Conservation (phyloP, 2,329 filamentous ascomycete species). For the Colletotrichum tanaceti region DNA sequence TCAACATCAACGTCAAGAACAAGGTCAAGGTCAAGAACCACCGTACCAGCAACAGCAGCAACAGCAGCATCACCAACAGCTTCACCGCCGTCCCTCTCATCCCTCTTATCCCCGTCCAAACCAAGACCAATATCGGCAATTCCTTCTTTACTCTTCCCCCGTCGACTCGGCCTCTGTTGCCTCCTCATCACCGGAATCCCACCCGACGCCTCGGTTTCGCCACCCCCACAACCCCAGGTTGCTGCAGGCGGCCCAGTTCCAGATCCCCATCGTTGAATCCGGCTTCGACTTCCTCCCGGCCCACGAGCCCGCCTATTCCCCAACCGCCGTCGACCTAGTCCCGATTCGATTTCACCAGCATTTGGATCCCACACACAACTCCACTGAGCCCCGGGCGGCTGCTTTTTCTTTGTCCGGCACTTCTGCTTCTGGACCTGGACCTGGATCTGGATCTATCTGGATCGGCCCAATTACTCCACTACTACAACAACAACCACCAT, state of each 20-base stretch:
- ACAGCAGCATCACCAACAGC: neutral
- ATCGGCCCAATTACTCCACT: slow-evolving; percentile 14
- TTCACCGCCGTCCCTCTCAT: neutral
- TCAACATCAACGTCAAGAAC: neutral
- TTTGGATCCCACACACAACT: slow-evolving; percentile 2
- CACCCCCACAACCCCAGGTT: slow-evolving; percentile 41
- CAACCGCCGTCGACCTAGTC: slow-evolving; percentile 23
- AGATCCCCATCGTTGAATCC: slow-evolving; percentile 13
- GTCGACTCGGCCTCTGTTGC: neutral
- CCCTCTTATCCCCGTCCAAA: slow-evolving; percentile 1
- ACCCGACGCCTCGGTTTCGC: slow-evolving; percentile 25
- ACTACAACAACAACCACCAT: slow-evolving; percentile 18
- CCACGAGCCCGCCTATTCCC: slow-evolving; percentile 15
- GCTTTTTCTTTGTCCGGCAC: slow-evolving; percentile 15
- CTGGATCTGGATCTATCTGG: neutral
- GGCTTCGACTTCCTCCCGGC: slow-evolving; percentile 4
- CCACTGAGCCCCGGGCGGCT: slow-evolving; percentile 7
- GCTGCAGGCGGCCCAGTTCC: slow-evolving; percentile 36
- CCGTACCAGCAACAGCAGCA: too few relatives aligned
- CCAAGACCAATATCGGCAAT: neutral
- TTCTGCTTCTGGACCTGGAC: too few relatives aligned
- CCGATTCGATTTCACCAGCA: slow-evolving; percentile 26
- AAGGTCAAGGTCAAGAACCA: too few relatives aligned
- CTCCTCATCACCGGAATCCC: slow-evolving; percentile 11
- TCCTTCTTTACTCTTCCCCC: neutral